Conservation (phyloP, 352 stramenopile genomes). For the Globisporangium mamillatum region DNA sequence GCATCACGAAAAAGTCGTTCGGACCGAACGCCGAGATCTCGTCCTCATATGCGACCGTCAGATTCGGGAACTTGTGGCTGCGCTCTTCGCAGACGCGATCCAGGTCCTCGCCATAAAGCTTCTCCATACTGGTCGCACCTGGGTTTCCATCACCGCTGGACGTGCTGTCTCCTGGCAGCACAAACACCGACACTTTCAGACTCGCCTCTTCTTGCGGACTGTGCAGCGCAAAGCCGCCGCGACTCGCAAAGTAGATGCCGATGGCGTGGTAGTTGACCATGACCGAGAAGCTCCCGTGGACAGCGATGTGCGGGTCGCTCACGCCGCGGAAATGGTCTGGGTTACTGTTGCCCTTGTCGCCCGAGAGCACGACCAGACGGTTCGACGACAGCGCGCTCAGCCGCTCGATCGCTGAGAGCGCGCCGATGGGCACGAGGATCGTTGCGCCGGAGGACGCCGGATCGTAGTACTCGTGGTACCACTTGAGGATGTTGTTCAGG, state of each 20-base stretch:
- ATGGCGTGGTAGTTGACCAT: slow-evolving; percentile 97
- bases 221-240: slow-evolving; percentile 90
- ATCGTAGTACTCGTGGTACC: slow-evolving; percentile 85
- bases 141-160: background rate
- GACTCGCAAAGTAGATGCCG: slow-evolving; percentile 88
- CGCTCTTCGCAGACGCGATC: slow-evolving; percentile 63
- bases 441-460: slow-evolving; percentile 61
- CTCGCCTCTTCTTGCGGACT: slow-evolving; percentile 92
- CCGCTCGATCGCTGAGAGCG: slow-evolving; percentile 73
- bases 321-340: slow-evolving; percentile 90
- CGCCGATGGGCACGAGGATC: slow-evolving; percentile 90
- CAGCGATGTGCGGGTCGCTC: slow-evolving; percentile 92
- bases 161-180: slow-evolving; percentile 40
- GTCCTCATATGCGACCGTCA: slow-evolving; percentile 79
- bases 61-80: slow-evolving; percentile 58
- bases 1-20: slow-evolving; percentile 95
- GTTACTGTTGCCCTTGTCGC: slow-evolving; percentile 94
- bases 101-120: slow-evolving; percentile 50
- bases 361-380: slow-evolving; percentile 84
- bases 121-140: slow-evolving; percentile 18
- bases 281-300: slow-evolving; percentile 94
- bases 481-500: slow-evolving; percentile 90
- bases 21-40: slow-evolving; percentile 89
- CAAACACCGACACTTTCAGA: slow-evolving; percentile 89
- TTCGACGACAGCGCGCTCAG: slow-evolving; percentile 54